Evolutionary conservation across 108 stramenopile species (phyloP).

Genomic region (Cyclotella choctawhatcheeana): DNA sequence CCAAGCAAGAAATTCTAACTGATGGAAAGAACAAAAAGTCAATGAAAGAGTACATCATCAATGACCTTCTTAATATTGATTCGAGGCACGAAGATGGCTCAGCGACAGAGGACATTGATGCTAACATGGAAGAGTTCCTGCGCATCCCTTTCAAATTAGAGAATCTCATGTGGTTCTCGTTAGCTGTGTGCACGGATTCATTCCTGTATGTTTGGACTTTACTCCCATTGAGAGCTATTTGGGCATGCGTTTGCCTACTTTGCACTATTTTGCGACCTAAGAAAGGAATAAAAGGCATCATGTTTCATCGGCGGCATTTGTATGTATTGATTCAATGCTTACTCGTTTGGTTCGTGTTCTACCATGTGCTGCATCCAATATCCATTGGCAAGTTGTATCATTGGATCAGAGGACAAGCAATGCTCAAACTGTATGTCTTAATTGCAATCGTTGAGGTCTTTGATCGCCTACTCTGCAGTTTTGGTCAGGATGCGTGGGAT

Average conservation of each 20-base stretch:
- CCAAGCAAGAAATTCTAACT: slow-evolving; percentile 3
- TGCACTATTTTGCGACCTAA: slow-evolving; percentile 32
- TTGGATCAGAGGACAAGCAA: slow-evolving; percentile 96
- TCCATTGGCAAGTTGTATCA: slow-evolving; percentile 95
- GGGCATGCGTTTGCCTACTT: slow-evolving; percentile 58
- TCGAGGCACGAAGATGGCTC: slow-evolving; percentile 52
- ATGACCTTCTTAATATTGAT: slow-evolving; percentile 54
- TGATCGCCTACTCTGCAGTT: slow-evolving; percentile 92
- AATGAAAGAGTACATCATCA: slow-evolving; percentile 49
- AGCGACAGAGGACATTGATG: slow-evolving; percentile 71
- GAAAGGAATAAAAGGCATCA: slow-evolving; percentile 35
- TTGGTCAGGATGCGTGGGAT: slow-evolving; percentile 98
- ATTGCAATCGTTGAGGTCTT: slow-evolving; percentile 97
- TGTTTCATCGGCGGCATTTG: slow-evolving; percentile 41
- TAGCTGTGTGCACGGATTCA: slow-evolving; percentile 91
- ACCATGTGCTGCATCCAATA: slow-evolving; percentile 71
- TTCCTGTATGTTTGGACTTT: slow-evolving; percentile 94
- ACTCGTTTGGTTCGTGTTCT: slow-evolving; percentile 73
- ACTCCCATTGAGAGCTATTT: slow-evolving; percentile 86
- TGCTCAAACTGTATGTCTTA: slow-evolving; percentile 98
- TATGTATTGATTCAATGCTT: slow-evolving; percentile 90
- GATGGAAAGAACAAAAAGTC: slow-evolving; percentile 29
- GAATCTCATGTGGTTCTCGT: slow-evolving; percentile 86
- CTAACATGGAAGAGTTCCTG: slow-evolving; percentile 94
- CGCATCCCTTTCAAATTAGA: slow-evolving; percentile 91